Percentiles rank a stretch among this genome's conserved stretches.
Evolutionary conservation across 805 yeast species (phyloP).

Genomic region (Cyberlindnera veronae): DNA sequence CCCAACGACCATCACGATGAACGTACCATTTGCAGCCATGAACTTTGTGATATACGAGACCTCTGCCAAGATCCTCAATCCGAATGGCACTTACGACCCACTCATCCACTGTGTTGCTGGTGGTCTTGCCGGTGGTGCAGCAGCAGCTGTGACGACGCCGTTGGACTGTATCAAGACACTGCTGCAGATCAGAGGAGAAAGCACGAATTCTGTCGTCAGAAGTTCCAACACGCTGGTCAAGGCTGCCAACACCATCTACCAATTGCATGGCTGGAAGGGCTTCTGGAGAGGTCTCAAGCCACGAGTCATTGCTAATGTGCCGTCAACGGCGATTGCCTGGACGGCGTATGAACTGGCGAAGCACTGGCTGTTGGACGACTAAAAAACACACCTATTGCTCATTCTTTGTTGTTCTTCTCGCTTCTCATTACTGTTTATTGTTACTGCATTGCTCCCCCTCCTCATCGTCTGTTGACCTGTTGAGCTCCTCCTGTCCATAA

Average conservation of each 20-base stretch:
- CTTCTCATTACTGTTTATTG: too few relatives aligned
- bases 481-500: too few relatives aligned
- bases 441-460: too few relatives aligned
- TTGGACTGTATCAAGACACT: conserved; percentile 91
- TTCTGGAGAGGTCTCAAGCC: conserved; percentile 87
- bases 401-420: too few relatives aligned
- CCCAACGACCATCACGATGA: conserved; percentile 90
- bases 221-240: conserved; percentile 61
- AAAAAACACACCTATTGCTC: too few relatives aligned
- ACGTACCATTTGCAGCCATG: conserved; percentile 91
- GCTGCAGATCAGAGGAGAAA: conserved; percentile 72
- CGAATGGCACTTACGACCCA: conserved; percentile 77
- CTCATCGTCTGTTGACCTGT: too few relatives aligned
- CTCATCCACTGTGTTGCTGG: conserved; percentile 89
- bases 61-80: conserved; percentile 73
- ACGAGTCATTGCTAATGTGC: conserved; percentile 87
- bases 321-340: conserved; percentile 96
- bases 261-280: conserved; percentile 57
- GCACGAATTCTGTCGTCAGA: conserved; percentile 43
- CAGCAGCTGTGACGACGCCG: conserved; percentile 94
- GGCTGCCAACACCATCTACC: conserved; percentile 67
- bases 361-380: conserved; percentile 33
- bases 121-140: conserved; percentile 89
- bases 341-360: conserved; percentile 98
- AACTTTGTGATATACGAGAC: conserved; percentile 92